Percentiles rank a stretch among this genome's conserved stretches.
phyloP scores from a whole-genome alignment of 257 asterid species.

The Schizonepeta tenuifolia region DNA sequence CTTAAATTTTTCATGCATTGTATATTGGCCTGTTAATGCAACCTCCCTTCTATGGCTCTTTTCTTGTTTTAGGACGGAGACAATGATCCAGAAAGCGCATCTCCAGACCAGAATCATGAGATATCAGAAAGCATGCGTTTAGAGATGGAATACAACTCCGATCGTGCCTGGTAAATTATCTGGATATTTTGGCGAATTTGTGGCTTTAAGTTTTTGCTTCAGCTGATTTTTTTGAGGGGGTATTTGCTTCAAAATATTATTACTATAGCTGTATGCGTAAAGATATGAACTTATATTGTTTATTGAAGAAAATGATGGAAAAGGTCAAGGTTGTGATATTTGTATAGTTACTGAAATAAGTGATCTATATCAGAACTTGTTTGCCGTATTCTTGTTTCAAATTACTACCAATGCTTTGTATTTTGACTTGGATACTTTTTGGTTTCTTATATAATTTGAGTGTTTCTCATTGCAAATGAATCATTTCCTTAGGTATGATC shows the following conservation, averaged over 20 bases:
- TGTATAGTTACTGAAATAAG: not conserved
- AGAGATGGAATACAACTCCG: slow-evolving; percentile 91
- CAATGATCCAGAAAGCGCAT: slow-evolving; percentile 41
- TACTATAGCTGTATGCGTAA: slow-evolving; percentile 1
- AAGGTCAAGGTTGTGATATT: slow-evolving; percentile 3
- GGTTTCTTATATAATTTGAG: not conserved
- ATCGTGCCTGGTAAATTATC: slow-evolving; percentile 83
- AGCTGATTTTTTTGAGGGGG: not conserved
- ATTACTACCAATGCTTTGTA: not conserved
- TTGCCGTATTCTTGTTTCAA: slow-evolving; percentile 7
- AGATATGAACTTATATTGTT: slow-evolving; percentile 7
- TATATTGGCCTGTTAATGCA: slow-evolving; percentile 24
- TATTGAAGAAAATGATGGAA: slow-evolving; percentile 17
- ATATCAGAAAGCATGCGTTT: slow-evolving; percentile 78
- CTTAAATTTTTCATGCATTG: slow-evolving; percentile 20
- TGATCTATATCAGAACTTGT: not conserved
- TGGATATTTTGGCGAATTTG: slow-evolving; percentile 1
- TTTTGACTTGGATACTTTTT: not conserved
- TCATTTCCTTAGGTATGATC: slow-evolving; percentile 75
- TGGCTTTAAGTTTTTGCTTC: slow-evolving; percentile 8
- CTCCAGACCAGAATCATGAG: slow-evolving; percentile 60
- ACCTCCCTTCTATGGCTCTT: slow-evolving; percentile 8
- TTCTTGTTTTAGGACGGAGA: slow-evolving; percentile 60
- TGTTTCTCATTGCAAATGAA: slow-evolving; percentile 23
- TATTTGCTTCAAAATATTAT: not conserved